phyloP scores from a whole-genome alignment of 805 yeast genomes.

The Kuraishia ogatae region DNA sequence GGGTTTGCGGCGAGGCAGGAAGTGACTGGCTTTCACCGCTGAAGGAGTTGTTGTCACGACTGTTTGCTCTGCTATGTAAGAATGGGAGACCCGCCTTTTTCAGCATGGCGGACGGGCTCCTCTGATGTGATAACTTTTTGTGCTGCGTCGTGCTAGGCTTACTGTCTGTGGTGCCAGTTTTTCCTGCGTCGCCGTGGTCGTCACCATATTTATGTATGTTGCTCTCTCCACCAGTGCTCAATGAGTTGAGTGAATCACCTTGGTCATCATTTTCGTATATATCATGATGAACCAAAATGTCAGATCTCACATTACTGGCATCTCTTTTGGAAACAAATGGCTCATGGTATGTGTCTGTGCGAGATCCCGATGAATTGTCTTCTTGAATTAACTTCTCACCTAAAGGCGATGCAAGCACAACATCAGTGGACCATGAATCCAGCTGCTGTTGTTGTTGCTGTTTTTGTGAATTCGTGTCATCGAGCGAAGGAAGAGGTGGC shows the following conservation, averaged over 20 bases:
- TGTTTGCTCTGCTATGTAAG: not conserved
- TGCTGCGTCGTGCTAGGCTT: not conserved
- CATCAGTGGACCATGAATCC: not conserved
- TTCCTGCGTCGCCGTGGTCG: not conserved
- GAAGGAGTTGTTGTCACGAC: not conserved
- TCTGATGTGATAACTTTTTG: not conserved
- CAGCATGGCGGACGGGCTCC: not conserved
- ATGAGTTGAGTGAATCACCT: not conserved
- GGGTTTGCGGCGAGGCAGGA: not conserved
- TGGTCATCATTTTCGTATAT: not conserved
- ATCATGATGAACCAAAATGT: not conserved
- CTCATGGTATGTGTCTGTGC: not conserved
- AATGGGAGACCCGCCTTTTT: not conserved
- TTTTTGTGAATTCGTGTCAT: not conserved
- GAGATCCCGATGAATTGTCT: not conserved
- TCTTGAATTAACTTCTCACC: not conserved
- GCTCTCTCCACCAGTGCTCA: not conserved
- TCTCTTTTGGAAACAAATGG: not conserved
- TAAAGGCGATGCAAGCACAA: not conserved
- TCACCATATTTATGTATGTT: not conserved
- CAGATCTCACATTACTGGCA: not conserved
- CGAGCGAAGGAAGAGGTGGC: not conserved
- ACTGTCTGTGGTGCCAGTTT: not conserved
- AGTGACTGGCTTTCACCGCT: not conserved
- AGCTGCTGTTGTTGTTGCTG: not conserved